Conservation (phyloP, 768 basidiomycete genomes). For the Asterophora parasitica region DNA sequence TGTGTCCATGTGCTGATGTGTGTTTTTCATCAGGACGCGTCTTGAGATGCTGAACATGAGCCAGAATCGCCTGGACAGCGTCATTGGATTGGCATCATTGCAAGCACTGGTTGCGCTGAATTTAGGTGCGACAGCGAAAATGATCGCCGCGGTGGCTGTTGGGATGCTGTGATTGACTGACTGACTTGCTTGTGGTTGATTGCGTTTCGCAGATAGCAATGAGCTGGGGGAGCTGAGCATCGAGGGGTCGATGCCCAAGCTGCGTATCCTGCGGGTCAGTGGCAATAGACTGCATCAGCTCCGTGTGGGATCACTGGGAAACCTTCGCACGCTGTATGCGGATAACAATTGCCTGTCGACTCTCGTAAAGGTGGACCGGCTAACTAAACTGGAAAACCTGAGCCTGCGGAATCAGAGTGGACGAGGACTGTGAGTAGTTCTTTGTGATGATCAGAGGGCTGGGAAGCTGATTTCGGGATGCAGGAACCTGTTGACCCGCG, state of each 20-base stretch:
- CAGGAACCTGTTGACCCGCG: slow-evolving; percentile 50
- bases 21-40: slow-evolving; percentile 37
- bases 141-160: slow-evolving; percentile 6
- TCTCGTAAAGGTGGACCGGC: slow-evolving; percentile 48
- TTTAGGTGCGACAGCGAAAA: slow-evolving; percentile 51
- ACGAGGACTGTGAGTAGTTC: slow-evolving; percentile 60
- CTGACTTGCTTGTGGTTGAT: slow-evolving; percentile 2
- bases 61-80: slow-evolving; percentile 58
- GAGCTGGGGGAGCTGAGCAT: slow-evolving; percentile 49
- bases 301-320: slow-evolving; percentile 56
- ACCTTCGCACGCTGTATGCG: slow-evolving; percentile 85
- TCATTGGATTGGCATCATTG: slow-evolving; percentile 59
- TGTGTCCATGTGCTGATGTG: slow-evolving; percentile 9
- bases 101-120: slow-evolving; percentile 69
- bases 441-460: slow-evolving; percentile 20
- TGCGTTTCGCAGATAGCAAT: slow-evolving; percentile 62
- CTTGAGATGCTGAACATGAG: slow-evolving; percentile 83
- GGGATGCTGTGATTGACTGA: slow-evolving; percentile 5
- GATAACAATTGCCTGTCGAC: slow-evolving; percentile 71
- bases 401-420: slow-evolving; percentile 87
- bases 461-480: slow-evolving; percentile 14
- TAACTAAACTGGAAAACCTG: slow-evolving; percentile 80
- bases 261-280: slow-evolving; percentile 84
- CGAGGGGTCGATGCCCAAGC: slow-evolving; percentile 52
- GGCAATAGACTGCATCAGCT: slow-evolving; percentile 72